Conservation (phyloP, 164 flowering plant genomes). For the Chimonanthus praecox region DNA sequence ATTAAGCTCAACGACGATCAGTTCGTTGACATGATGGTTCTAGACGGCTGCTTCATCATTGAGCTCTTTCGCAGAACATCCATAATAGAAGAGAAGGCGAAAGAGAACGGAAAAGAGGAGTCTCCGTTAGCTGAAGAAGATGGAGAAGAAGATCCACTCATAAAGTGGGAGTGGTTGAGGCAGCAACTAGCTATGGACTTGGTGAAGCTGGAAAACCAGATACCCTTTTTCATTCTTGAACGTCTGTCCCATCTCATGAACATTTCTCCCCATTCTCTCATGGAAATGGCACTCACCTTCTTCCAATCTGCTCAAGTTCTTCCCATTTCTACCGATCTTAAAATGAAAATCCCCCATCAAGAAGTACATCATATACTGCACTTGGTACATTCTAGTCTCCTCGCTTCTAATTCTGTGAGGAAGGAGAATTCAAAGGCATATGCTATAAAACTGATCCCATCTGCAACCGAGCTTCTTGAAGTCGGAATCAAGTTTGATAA, state of each 20-base stretch:
- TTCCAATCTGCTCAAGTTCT: too few species aligned
- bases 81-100: not conserved
- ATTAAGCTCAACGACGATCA: conserved; percentile 29
- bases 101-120: too few species aligned
- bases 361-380: not conserved
- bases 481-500: conserved; percentile 4
- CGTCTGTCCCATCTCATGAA: not conserved
- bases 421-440: not conserved
- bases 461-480: not conserved
- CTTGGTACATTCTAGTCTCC: too few species aligned
- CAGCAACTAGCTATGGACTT: not conserved
- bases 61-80: conserved; percentile 34
- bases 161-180: not conserved
- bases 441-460: not conserved
- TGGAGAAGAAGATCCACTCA: conserved; percentile 5
- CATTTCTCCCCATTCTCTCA: not conserved
- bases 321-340: not conserved
- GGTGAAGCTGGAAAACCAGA: not conserved
- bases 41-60: conserved; percentile 5
- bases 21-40: conserved; percentile 3
- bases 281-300: not conserved
- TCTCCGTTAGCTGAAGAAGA: conserved; percentile 10
- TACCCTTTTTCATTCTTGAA: not conserved
- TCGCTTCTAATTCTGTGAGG: not conserved
- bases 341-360: not conserved